Evolutionary conservation across 331 rosid genomes (phyloP), one percentile per base, ranked within the genome.

Genomic region (Pyrus hybrid): DNA sequence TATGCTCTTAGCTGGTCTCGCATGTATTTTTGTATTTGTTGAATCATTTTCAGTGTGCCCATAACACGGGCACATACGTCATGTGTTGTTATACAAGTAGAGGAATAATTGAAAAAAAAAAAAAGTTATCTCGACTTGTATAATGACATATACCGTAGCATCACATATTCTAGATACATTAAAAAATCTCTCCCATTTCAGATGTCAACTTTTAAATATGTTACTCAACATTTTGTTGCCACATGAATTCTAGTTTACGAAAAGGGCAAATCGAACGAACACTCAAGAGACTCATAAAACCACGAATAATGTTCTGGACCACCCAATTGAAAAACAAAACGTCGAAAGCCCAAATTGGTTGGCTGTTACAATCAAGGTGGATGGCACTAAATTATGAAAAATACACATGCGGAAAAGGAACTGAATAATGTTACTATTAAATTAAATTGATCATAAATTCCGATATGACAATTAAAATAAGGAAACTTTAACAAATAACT

Each of bases 331-430:
- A 64, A 18, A 62, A 0, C 28, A 12, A 21, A 57, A 0, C 1
- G 26, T 13, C 4, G 4, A 7, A 13, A 18, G 2, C 32, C 10
- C 45, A 30, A 41, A 63, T 74, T 63, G 64, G 71, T 22, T 25
- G 57, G 47, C 56, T 30, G 72, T 75, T 75, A 58, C 8, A 75
- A 49, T 75, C 78, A 75, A 75, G 68, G 25, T 30, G 3, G 78
- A 75, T n/a, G 54, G 63, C 14, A 20, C n/a, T 49, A 26, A 51
- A 51, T 70, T 26, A 51, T 70, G 74, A 70, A 30, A 49, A 29
- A 5, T 30, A 70, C 49, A 20, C 49, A 2, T 33, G 45, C 14
- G 7, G 68, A 63, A 16, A 18, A 63, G 68, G 43, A 63, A 26
- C 6, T 12, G 30, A 61, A 37, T 37, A 37, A 37, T 37, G 4